A percentile compares a stretch with the other conserved stretches of the same genome.
Conservation (phyloP, 2,329 filamentous ascomycete species). For the Karstenula rhodostoma region DNA sequence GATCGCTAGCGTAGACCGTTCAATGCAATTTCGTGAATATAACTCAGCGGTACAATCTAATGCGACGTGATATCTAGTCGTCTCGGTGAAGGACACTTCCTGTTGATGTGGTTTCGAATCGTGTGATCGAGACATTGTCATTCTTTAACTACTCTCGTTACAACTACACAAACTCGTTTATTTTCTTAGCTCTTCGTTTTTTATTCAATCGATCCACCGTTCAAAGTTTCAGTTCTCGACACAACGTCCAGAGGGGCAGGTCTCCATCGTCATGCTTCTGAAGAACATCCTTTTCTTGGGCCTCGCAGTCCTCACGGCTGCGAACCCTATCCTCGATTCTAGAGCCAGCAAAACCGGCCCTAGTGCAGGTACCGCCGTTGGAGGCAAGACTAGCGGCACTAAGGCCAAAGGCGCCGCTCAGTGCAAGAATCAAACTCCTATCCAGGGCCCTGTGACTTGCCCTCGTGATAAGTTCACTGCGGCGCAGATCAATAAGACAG, state of each 20-base stretch:
- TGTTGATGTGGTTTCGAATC: no score
- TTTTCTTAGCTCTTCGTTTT: no score
- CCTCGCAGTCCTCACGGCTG: not conserved
- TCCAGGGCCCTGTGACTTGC: constrained; percentile 5
- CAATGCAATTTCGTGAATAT: no score
- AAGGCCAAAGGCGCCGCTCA: not conserved
- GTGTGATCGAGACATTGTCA: no score
- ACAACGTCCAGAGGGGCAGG: not conserved
- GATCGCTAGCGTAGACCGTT: no score
- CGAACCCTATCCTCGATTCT: not conserved
- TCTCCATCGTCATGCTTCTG: constrained; percentile 1
- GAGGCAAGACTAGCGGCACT: not conserved
- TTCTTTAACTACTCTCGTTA: no score
- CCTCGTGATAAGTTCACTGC: constrained; percentile 6
- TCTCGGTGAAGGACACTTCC: no score
- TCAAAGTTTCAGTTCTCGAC: no score
- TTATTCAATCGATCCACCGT: no score
- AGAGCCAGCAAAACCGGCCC: not conserved
- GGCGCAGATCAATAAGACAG: not conserved
- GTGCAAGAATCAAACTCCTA: not conserved
- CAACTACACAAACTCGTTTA: no score
- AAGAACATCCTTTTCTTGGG: constrained; percentile 1
- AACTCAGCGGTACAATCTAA: no score
- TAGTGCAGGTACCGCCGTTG: not conserved
- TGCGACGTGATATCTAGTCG: no score